Percentiles rank a stretch among this genome's conserved stretches.
phyloP scores from a whole-genome alignment of 495 filamentous ascomycete species.

The Neurospora sp. region DNA sequence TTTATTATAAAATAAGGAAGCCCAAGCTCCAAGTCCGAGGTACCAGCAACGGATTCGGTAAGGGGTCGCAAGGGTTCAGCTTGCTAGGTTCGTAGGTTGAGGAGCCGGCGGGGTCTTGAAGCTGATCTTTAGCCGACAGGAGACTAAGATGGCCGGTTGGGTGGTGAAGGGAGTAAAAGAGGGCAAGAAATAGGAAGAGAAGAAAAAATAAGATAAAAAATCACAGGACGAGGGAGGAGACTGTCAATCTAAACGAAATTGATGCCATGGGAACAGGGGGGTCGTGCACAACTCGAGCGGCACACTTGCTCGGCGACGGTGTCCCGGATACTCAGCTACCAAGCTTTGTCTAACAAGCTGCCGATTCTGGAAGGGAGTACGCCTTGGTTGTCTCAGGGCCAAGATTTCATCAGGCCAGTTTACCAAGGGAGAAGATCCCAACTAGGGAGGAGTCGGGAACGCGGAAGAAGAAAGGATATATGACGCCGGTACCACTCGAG shows the following conservation, averaged over 20 bases:
- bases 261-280: neutral
- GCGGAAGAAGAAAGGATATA: neutral
- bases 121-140: neutral
- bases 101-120: neutral
- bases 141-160: neutral
- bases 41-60: neutral
- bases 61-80: neutral
- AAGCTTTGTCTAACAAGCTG: neutral
- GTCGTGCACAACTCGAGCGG: neutral
- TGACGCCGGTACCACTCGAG: neutral
- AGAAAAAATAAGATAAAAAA: neutral
- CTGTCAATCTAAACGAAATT: neutral
- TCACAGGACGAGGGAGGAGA: neutral
- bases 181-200: neutral
- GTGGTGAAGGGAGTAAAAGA: neutral
- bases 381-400: neutral
- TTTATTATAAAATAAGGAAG: neutral
- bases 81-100: neutral
- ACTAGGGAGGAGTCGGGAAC: neutral
- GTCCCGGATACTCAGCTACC: neutral
- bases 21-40: neutral
- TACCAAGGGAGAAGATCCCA: neutral
- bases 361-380: neutral
- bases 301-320: neutral
- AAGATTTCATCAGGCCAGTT: neutral